Base-by-base conservation (phyloP, 176 grass and related monocot species). In the Hordeum marinum region DNA sequence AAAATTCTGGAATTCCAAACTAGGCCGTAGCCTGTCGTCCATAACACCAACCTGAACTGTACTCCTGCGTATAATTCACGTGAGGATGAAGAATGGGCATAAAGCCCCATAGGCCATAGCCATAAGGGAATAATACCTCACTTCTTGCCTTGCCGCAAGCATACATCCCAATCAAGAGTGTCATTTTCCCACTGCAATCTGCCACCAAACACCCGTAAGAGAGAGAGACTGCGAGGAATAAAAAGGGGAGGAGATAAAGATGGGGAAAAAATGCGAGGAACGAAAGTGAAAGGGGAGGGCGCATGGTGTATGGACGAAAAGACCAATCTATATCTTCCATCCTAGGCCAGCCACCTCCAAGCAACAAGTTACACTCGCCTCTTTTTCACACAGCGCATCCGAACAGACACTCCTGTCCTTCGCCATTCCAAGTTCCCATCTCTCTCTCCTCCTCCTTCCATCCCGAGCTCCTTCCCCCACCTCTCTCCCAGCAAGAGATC, bases 301-400 rank as follows among this genome's bases (percentile, higher is more conserved):
- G 84, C 68, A 90, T 83, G 85, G 29, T 87, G 76, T 80, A 63
- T 76, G 81, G 89, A 84, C 87, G 85, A 81, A 91, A 87, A 87
- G 85, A 77, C 20, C 89, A 76, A 84, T 84, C 81, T 91, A 91
- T 84, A 84, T 84, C 85, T 80, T 68, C 85, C 76, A 60, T 83
- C 84, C 66, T 77, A 77, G 83, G 55, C 64, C 64, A 78, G 55
- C 64, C 72, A 82, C 63, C 79, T 59, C 58, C 80, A 60, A 78
- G 84, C 73, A 83, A 75, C 89, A 83, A 61, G 68, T 77, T 87
- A 79, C 76, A 32, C 20, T 62, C 68, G 8, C 39, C 63, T 80
- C 77, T 87, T 79, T 84, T 84, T 84, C 77, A 81, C 85, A 71
- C 81, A 42, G 25, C 79, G 83, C 88, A 75, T 87, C 82, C 84